These are phyloP conservation scores for Clarireedia homoeocarpa DNA, from an alignment of 2,329 filamentous ascomycete species.

Conservation along the genomic window DNA sequence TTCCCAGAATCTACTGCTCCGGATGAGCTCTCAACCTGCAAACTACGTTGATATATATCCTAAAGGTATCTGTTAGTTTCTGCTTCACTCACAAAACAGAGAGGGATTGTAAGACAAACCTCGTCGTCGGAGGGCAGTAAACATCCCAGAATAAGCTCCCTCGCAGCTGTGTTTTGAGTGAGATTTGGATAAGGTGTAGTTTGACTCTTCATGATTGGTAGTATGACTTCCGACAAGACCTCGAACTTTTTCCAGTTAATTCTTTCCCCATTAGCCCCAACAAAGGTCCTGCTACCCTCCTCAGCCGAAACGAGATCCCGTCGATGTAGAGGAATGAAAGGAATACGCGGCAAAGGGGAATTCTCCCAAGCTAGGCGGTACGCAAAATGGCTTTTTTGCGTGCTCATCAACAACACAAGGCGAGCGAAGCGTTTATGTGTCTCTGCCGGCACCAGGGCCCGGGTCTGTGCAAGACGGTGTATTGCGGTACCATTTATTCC, in stretches of 20 bases:
- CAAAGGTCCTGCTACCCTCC: slow-evolving; percentile 84
- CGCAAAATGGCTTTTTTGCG: slow-evolving; percentile 84
- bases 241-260: slow-evolving; percentile 99
- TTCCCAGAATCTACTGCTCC: slow-evolving; percentile 43
- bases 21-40: slow-evolving; percentile 47
- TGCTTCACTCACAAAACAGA: not conserved
- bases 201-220: slow-evolving; percentile 88
- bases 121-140: slow-evolving; percentile 81
- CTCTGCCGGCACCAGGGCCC: slow-evolving; percentile 62
- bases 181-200: slow-evolving; percentile 72
- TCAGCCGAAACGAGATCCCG: slow-evolving; percentile 87
- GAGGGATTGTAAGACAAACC: slow-evolving; percentile 43
- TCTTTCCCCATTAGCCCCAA: slow-evolving; percentile 62
- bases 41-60: slow-evolving; percentile 58
- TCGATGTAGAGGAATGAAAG: slow-evolving; percentile 83
- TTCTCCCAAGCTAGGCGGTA: slow-evolving; percentile 99
- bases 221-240: slow-evolving; percentile 83
- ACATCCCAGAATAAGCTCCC: slow-evolving; percentile 72
- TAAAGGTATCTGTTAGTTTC: slow-evolving; percentile 25
- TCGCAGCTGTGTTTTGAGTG: slow-evolving; percentile 58
- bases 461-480: slow-evolving; percentile 73
- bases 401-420: slow-evolving; percentile 85
- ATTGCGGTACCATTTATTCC: slow-evolving; percentile 86
- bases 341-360: slow-evolving; percentile 80
- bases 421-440: slow-evolving; percentile 80